Evolutionary conservation across 768 basidiomycete species (phyloP), one percentile per base, ranked within the genome.

Genomic region (Serendipita sp.): DNA sequence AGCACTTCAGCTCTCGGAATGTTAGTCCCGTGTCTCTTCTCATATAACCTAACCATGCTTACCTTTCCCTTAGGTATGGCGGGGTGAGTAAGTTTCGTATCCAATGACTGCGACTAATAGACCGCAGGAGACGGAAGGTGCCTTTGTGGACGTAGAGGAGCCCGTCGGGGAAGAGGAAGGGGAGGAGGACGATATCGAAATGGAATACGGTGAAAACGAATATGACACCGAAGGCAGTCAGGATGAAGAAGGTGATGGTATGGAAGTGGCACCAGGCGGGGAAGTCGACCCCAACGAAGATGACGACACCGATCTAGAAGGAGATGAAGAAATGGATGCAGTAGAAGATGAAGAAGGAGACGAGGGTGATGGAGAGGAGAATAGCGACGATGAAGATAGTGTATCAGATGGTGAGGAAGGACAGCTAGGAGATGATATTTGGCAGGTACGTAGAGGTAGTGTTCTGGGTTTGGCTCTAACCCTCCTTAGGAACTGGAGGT

Each of bases 1-100:
- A 86, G 94, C 51, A 93, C 92, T 73, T 98, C 96, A 1, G 90
- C 96, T 8, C 80, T 99, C 44, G 96, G 94, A 67, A 93, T 98
- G 93, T 86, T 70, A 68, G 84, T 78, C 15, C 30, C 24, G 8
- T 32, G 37, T 41, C 35, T 13, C 32, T 10, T 63, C 18, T n/a
- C 10, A 7, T n/a, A 5, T 18, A 5, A 5, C n/a, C 48, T 51
- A 51, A 51, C 35, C 67, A 38, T 8, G 44, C 45, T 16, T 46
- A 10, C 37, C 13, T 15, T 24, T 18, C 54, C 15, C 35, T 34
- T 66, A 82, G 81, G 75, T 92, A 86, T 72, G 86, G 83, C 71
- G 91, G 90, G 45, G 90, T 92, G 76, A 76, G 89, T 81, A 58
- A 54, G 30, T 58, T 32, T 65, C 11, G 45, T 32, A 63, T 5